Base-by-base conservation (phyloP, 345 rosid genomes). In the Aquilaria sinensis region DNA sequence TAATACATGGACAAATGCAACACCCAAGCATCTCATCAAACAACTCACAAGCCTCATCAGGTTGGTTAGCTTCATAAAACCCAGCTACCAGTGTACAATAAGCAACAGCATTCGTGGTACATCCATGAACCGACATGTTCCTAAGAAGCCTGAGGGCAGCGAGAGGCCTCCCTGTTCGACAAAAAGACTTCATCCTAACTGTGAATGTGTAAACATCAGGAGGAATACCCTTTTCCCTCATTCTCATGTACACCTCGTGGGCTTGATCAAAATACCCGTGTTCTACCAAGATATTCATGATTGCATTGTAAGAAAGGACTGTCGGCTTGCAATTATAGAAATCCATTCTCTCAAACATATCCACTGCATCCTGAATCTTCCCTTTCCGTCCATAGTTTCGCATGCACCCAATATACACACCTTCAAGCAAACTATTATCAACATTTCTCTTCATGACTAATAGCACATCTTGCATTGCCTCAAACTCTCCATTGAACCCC, bases 271-370 rank as follows among this genome's bases (percentile, higher is more conserved):
- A 81, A 78, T 88, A 82, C 1, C 78, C 78, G 65, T 69, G 59
- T 65, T 85, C 96, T 10, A 93, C 88, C 80, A 90, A 73, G 53
- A 93, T 54, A 85, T 89, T 86, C 97, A 90, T 93, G 57, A 90
- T 83, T 4, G 90, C 75, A 57, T 88, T 90, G 54, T 85, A 79
- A 34, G 99, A 88, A 65, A 78, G 74, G 60, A 90, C 86, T 0
- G 95, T 83, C 0, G 87, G 90, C 73, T 74, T 80, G 15, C 95
- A 90, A 56, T 72, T 72, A 41, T 88, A 88, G 70, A 94, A 90
- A 55, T 88, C 97, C 97, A 88, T 86, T 72, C 97, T 93, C 77
- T 90, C 92, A 76, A 94, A 94, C 64, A 86, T 82, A 66, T 88
- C 74, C 6, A 88, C 86, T 45, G 96, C 96, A 67, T 86, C 92